A percentile compares a stretch with the other conserved stretches of the same genome.
phyloP scores from a whole-genome alignment of 345 rosid genomes.

The Gossypium stocksii region DNA sequence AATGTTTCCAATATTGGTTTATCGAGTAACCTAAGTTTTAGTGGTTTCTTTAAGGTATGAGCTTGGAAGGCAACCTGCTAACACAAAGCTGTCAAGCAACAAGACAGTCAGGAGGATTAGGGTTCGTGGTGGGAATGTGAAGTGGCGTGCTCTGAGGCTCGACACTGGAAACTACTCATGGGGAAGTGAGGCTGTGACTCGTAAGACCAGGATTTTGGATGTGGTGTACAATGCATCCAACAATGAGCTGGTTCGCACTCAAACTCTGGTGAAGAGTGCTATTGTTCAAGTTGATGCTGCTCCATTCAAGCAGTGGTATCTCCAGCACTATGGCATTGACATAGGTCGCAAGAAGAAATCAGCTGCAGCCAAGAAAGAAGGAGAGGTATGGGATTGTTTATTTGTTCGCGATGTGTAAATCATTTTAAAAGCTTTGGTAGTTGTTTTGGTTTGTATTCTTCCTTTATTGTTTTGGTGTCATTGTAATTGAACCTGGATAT shows the following conservation, averaged over 20 bases:
- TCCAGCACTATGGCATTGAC: conserved; percentile 9
- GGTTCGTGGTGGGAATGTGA: conserved; percentile 79
- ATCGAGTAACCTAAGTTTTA: neutral
- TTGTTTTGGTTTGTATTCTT: neutral
- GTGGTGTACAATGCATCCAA: conserved; percentile 86
- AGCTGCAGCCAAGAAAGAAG: conserved; percentile 45
- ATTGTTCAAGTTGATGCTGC: conserved; percentile 70
- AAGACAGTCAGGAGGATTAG: conserved; percentile 78
- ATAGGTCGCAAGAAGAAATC: conserved; percentile 5
- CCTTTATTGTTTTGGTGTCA: neutral
- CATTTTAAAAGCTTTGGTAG: neutral
- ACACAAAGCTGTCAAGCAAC: conserved; percentile 76
- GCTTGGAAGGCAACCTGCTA: conserved; percentile 84
- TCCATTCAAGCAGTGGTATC: conserved; percentile 70
- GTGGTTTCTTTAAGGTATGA: conserved; percentile 48
- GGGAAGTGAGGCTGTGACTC: conserved; percentile 84
- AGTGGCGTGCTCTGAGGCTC: conserved; percentile 83
- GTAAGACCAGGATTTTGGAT: conserved; percentile 77
- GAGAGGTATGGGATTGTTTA: conserved; percentile 17
- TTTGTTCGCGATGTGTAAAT: neutral
- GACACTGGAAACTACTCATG: conserved; percentile 84
- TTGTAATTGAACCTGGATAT: neutral
- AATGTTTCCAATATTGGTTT: neutral
- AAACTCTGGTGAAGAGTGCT: conserved; percentile 69
- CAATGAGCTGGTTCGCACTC: conserved; percentile 80